Evolutionary conservation across 768 basidiomycete genomes (phyloP).

Genomic region (Boletus reticulatus): DNA sequence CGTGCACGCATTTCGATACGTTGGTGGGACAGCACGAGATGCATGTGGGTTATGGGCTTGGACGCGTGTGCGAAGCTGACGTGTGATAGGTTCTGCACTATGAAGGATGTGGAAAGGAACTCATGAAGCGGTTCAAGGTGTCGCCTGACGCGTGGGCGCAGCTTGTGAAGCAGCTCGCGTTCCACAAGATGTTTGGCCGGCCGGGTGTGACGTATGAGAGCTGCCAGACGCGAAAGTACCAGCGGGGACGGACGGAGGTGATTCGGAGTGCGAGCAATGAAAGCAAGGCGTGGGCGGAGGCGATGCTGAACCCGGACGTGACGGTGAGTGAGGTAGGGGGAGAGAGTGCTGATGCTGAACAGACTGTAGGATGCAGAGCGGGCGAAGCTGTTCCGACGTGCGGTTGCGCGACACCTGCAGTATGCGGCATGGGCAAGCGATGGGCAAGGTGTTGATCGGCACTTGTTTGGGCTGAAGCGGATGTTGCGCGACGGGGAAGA

Average conservation of each 20-base stretch:
- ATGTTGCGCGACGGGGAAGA: constrained; percentile 70
- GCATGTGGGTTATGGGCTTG: constrained; percentile 43
- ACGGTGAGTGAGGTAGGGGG: constrained; percentile 37
- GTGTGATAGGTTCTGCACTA: constrained; percentile 70
- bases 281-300: constrained; percentile 80
- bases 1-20: constrained; percentile 69
- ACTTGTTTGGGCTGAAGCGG: constrained; percentile 92
- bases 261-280: constrained; percentile 84
- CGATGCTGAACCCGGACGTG: constrained; percentile 67
- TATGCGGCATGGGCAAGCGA: constrained; percentile 92
- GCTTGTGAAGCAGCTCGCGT: constrained; percentile 94
- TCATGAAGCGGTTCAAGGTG: constrained; percentile 77
- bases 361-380: constrained; percentile 50
- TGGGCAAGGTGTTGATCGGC: constrained; percentile 92
- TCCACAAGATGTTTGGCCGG: constrained; percentile 76
- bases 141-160: constrained; percentile 97
- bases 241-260: constrained; percentile 91
- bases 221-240: constrained; percentile 90
- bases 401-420: constrained; percentile 78
- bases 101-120: constrained; percentile 83
- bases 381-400: constrained; percentile 66
- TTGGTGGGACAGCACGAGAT: constrained; percentile 80
- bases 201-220: constrained; percentile 90
- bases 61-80: constrained; percentile 6
- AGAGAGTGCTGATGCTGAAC: not conserved